Base-by-base conservation (phyloP, 2,329 filamentous ascomycete species). In the Atkinsonella hypoxylon region DNA sequence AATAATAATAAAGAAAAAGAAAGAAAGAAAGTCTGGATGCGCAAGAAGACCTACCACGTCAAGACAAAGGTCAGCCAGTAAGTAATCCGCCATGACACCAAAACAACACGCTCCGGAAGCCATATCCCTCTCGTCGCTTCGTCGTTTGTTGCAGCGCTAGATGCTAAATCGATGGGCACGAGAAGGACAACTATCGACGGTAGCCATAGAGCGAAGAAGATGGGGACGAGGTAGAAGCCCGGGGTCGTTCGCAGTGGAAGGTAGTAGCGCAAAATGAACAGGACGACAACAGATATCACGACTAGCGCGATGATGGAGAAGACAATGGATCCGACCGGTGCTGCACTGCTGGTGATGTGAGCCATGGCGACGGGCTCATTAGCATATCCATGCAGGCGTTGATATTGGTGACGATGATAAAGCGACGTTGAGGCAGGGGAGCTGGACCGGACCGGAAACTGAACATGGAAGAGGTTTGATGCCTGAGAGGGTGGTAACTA, bases 11-110 rank as follows among this genome's bases (percentile, higher is more conserved):
- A n/a, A n/a, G n/a, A 26, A 26, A 26, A 26, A 26, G 18, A 44
- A n/a, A 13, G 10, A 20, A 1, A 17, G 22, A 41, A 17, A 5
- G n/a, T n/a, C n/a, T n/a, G n/a, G n/a, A 17, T 2, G 39, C 43
- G 7, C 17, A 32, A 45, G 26, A 40, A 18, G 15, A 58, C 75
- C 47, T 72, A 91, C 93, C 93, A 98, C 51, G 91, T 97, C 62
- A 98, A 71, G 47, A 83, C 82, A 69, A 98, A 98, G 0, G 91
- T 97, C 50, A 98, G 75, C 93, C 93, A 98, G 70, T 98, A 98
- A 18, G 86, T 85, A 56, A 98, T 91, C 63, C 91, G 81, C 93
- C 93, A 98, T 52, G 85, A 85, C 22, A 96, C 88, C 61, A 94
- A 74, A 46, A 96, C 74, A 30, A 90, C 78, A 47, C 82, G 73